A percentile compares a stretch with the other conserved stretches of the same genome.
Conservation (phyloP, 306 rosid genomes). For the Lathyrus sativus region DNA sequence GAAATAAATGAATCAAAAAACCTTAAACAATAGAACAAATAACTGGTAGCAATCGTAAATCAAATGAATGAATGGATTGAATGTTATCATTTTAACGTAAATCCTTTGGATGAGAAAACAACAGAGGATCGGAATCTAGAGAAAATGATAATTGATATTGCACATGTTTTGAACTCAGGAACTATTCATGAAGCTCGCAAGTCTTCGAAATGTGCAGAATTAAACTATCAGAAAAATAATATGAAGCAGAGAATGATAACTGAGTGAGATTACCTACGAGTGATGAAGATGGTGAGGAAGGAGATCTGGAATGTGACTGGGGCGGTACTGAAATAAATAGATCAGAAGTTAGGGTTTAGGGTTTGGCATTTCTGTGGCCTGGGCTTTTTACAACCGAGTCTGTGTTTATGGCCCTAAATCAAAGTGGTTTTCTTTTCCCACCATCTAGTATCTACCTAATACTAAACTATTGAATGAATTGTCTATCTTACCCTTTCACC, state of each 20-base stretch:
- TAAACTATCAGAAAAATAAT: neutral
- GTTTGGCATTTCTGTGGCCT: slow-evolving; percentile 37
- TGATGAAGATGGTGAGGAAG: neutral
- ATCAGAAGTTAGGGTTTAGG: slow-evolving; percentile 48
- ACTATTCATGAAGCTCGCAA: slow-evolving; percentile 41
- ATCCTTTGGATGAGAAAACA: slow-evolving; percentile 35
- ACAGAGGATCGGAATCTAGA: slow-evolving; percentile 35
- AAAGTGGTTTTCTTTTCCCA: too few species aligned
- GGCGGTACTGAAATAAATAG: slow-evolving; percentile 21
- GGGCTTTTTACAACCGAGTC: slow-evolving; percentile 15
- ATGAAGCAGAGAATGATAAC: too few species aligned
- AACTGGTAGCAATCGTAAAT: neutral
- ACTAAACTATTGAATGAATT: too few species aligned
- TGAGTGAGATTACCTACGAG: slow-evolving; percentile 6
- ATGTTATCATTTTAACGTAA: slow-evolving; percentile 53
- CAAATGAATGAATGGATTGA: neutral
- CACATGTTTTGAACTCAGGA: slow-evolving; percentile 77
- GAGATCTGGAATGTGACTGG: neutral
- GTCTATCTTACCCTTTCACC: too few species aligned
- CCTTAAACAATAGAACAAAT: neutral
- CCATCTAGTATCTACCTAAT: too few species aligned
- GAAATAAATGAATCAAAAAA: neutral
- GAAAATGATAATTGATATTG: slow-evolving; percentile 49
- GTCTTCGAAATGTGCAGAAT: slow-evolving; percentile 79
- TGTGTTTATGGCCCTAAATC: neutral